phyloP scores from a whole-genome alignment of 2,329 filamentous ascomycete species.

The Botrytis fabae region DNA sequence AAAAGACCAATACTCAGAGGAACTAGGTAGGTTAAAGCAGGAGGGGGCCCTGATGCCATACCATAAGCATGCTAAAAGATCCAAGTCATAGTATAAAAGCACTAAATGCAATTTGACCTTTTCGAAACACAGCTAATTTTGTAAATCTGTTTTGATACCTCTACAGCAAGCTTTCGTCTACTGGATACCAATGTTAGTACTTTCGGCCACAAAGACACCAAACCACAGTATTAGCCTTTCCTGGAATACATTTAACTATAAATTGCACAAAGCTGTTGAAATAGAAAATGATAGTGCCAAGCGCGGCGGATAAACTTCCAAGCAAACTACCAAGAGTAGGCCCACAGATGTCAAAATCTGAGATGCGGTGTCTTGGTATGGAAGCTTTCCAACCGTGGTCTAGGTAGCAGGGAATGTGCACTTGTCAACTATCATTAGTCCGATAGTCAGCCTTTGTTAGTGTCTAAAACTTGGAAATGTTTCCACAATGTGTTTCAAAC shows the following conservation, averaged over 20 bases:
- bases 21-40: not conserved
- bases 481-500: not conserved
- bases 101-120: not conserved
- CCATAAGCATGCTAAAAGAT: not conserved
- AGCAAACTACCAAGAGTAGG: not conserved
- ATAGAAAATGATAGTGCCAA: not conserved
- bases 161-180: not conserved
- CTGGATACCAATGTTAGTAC: not conserved
- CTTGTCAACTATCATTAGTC: not conserved
- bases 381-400: not conserved
- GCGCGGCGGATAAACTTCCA: not conserved
- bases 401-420: not conserved
- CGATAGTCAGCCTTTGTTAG: not conserved
- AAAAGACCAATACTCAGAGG: not conserved
- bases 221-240: not conserved
- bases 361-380: not conserved
- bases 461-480: not conserved
- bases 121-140: not conserved
- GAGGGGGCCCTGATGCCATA: not conserved
- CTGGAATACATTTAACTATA: not conserved
- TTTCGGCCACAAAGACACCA: not conserved
- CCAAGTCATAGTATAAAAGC: not conserved
- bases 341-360: not conserved
- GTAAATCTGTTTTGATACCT: not conserved
- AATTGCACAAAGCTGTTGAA: not conserved